Conservation (phyloP, 192 early-diverging fungal species). For the Coemansia sp. region DNA sequence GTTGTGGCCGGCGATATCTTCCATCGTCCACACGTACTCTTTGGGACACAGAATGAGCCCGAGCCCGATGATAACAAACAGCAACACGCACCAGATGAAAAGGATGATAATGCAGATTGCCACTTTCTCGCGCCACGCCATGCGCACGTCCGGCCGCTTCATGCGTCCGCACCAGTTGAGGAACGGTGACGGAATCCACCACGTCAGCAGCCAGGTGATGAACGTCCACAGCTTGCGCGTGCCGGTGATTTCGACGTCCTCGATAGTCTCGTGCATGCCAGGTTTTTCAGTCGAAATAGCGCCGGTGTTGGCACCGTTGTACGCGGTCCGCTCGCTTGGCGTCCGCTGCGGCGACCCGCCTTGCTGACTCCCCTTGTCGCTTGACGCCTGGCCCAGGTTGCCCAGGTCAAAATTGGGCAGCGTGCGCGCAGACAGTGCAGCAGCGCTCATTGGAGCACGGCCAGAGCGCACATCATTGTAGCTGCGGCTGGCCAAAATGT, state of each 20-base stretch:
- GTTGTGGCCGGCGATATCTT: constrained; percentile 59
- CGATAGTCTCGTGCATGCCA: constrained; percentile 33
- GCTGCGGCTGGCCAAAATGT: constrained; percentile 37
- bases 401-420: constrained; percentile 14
- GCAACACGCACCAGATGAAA: constrained; percentile 69
- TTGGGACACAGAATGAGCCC: constrained; percentile 68
- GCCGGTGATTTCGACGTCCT: constrained; percentile 34
- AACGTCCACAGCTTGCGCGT: constrained; percentile 32
- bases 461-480: constrained; percentile 2
- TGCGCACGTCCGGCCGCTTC: constrained; percentile 84
- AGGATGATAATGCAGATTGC: constrained; percentile 83
- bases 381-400: background rate
- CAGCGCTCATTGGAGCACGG: background rate
- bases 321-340: constrained; percentile 27
- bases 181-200: constrained; percentile 44
- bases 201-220: constrained; percentile 40
- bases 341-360: constrained; percentile 15
- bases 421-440: constrained; percentile 23
- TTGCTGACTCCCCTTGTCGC: background rate
- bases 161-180: constrained; percentile 57
- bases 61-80: constrained; percentile 85
- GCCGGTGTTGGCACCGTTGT: constrained; percentile 12
- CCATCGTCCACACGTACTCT: constrained; percentile 64
- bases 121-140: constrained; percentile 96
- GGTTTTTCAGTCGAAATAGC: constrained; percentile 11